Evolutionary conservation across 1,284 basidiomycete genomes (phyloP).

Genomic region (Apiotrichum veenhuisii): DNA sequence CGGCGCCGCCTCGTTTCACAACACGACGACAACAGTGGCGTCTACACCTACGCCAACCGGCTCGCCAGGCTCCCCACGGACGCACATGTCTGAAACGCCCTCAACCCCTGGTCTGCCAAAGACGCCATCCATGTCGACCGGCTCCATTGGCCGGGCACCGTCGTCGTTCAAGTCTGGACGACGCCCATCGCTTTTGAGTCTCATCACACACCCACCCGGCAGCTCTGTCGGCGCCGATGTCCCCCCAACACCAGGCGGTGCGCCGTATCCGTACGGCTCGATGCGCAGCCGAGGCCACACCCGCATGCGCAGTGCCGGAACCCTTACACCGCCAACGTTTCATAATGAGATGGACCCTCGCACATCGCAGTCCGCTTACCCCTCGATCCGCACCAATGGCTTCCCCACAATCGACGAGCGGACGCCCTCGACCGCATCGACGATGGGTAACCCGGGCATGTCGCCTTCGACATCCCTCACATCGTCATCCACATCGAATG

Average conservation of each 20-base stretch:
- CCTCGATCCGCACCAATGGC: conserved; percentile 3
- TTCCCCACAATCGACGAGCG: conserved; percentile 30
- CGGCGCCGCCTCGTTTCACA: conserved; percentile 20
- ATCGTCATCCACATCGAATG: conserved; percentile 13
- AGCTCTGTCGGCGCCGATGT: not conserved
- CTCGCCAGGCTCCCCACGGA: conserved; percentile 18
- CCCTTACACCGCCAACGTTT: not conserved
- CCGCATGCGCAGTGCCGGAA: conserved; percentile 31
- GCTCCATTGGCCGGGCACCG: conserved; percentile 16
- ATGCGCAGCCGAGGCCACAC: conserved; percentile 19
- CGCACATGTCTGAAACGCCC: conserved; percentile 28
- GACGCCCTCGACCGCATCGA: not conserved
- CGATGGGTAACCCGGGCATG: conserved; percentile 8
- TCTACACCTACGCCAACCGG: conserved; percentile 16
- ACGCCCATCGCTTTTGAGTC: conserved; percentile 36
- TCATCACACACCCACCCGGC: conserved; percentile 38
- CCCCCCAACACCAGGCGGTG: conserved; percentile 5
- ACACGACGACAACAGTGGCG: conserved; percentile 11
- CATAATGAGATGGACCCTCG: conserved; percentile 13
- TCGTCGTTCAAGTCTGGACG: conserved; percentile 16
- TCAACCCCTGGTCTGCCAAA: conserved; percentile 37
- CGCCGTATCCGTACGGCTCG: conserved; percentile 18
- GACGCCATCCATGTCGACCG: conserved; percentile 31
- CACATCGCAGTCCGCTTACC: conserved; percentile 21
- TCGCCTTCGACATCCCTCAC: conserved; percentile 15